Evolutionary conservation across 2,329 filamentous ascomycete genomes (phyloP), one percentile per base, ranked within the genome.

Genomic region (Spiromastix sp.): DNA sequence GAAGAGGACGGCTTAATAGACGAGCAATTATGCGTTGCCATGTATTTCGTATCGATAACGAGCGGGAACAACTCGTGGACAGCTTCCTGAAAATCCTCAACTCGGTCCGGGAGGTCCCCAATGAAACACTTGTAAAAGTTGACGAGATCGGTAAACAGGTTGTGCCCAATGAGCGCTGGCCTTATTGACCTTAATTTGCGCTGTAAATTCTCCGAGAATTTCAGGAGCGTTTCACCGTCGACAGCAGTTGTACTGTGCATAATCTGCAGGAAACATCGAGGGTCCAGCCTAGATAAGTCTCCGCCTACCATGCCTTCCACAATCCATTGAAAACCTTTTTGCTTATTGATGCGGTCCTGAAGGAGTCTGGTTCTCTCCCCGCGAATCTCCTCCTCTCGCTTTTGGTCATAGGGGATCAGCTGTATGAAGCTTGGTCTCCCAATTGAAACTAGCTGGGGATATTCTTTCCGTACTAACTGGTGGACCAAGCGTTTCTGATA

Each of bases 401-500:
- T 39, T 29, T 55, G 46, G 32, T 64, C 52, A 20, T 54, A 57
- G 4, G 50, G 42, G 9, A 60, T 49, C 22, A 69, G 55, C 34
- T 63, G 60, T 4, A 68, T 47, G 40, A 62, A 67, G 10, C 50
- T 47, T 6, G 48, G 40, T 36, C 53, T 56, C 9, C 56, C 50
- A 9, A 59, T 48, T 2, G 63, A 58, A 20, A 57, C 57, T 29
- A 67, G 43, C 15, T 41, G 45, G 1, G 62, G 60, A 37, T 60
- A 83, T 43, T 81, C 77, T 10, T 67, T 68, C 9, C 74, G 66
- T n/a, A 83, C 66, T 9, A 81, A 60, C 45, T 81, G 77, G 48
- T 82, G 73, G 1, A 82, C 67, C 4, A 83, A 61, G 21, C 74
- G 66, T 50, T 77, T 74, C 49, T 83, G 77, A 45, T 72, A 81